Evolutionary conservation across 2,329 filamentous ascomycete species (phyloP).

Genomic region (Cladosporium colombiae): DNA sequence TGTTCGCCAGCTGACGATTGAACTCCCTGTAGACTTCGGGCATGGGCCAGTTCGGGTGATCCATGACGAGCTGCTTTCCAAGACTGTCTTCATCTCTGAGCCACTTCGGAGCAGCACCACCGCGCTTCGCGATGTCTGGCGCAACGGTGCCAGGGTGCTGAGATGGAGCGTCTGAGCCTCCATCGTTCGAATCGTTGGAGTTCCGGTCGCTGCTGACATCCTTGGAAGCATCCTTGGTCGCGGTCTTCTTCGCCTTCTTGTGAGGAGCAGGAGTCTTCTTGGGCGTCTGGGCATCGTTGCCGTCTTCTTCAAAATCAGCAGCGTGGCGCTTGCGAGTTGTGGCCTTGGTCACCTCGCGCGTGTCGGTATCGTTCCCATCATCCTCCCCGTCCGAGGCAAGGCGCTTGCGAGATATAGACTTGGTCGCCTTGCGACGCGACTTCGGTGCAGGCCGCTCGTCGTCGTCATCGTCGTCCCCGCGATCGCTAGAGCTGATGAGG

Average conservation of each 20-base stretch:
- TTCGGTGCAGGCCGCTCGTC: neutral
- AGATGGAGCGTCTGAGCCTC: neutral
- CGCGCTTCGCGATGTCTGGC: neutral
- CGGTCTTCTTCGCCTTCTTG: neutral
- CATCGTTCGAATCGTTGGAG: neutral
- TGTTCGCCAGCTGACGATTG: neutral
- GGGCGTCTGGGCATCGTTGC: neutral
- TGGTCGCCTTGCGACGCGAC: neutral
- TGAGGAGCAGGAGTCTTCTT: neutral
- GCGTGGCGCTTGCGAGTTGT: neutral
- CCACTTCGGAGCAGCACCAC: conserved; percentile 9
- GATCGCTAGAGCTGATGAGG: neutral
- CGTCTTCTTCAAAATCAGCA: neutral
- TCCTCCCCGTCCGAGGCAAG: neutral
- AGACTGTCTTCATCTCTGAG: conserved; percentile 11
- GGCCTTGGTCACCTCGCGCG: neutral
- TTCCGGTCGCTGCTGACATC: neutral
- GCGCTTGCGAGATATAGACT: neutral
- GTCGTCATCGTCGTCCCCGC: neutral
- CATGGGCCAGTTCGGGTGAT: neutral
- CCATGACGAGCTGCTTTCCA: neutral
- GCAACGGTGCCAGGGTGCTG: neutral
- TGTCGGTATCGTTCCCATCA: neutral
- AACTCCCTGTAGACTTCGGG: conserved; percentile 5
- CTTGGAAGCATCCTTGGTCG: neutral